A percentile compares a stretch with the other conserved stretches of the same genome.
phyloP scores from a whole-genome alignment of 352 stramenopile species.

The Pseudoperonospora humuli region DNA sequence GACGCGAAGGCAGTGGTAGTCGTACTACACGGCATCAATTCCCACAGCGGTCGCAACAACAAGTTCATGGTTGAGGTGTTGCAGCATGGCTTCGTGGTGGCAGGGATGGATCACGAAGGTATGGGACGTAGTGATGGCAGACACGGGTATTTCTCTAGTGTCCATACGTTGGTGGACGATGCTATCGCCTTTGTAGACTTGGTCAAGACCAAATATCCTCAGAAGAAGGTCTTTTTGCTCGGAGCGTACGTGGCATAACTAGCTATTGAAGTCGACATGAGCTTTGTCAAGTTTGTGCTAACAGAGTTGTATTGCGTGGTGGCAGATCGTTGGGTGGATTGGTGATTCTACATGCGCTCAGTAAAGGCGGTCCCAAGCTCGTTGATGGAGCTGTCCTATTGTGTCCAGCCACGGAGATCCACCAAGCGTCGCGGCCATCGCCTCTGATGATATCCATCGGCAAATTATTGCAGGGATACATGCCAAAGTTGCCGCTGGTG shows the following conservation, averaged over 20 bases:
- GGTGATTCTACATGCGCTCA: slow-evolving; percentile 49
- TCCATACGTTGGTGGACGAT: slow-evolving; percentile 54
- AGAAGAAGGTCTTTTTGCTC: slow-evolving; percentile 62
- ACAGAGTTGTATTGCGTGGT: background rate
- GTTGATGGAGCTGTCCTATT: slow-evolving; percentile 67
- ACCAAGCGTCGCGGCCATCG: slow-evolving; percentile 43
- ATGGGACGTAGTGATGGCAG: slow-evolving; percentile 69
- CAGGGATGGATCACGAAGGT: slow-evolving; percentile 59
- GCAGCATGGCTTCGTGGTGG: slow-evolving; percentile 52
- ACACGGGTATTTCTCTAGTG: slow-evolving; percentile 67
- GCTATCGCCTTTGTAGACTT: slow-evolving; percentile 53
- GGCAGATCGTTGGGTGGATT: slow-evolving; percentile 62
- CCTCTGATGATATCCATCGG: slow-evolving; percentile 36
- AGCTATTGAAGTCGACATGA: background rate
- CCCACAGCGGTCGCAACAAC: slow-evolving; percentile 71
- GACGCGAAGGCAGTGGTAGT: slow-evolving; percentile 52
- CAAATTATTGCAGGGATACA: slow-evolving; percentile 42
- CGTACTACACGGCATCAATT: slow-evolving; percentile 70
- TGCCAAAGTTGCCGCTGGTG: slow-evolving; percentile 59
- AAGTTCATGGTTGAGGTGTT: slow-evolving; percentile 67
- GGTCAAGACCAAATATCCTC: slow-evolving; percentile 50
- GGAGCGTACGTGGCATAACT: slow-evolving; percentile 34
- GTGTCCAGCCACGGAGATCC: slow-evolving; percentile 64
- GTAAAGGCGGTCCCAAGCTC: slow-evolving; percentile 34
- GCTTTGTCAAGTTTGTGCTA: slow-evolving; percentile 4